These are phyloP conservation scores for Ophiosphaerella korrae DNA, from an alignment of 2,329 filamentous ascomycete species.

Conservation along the genomic window DNA sequence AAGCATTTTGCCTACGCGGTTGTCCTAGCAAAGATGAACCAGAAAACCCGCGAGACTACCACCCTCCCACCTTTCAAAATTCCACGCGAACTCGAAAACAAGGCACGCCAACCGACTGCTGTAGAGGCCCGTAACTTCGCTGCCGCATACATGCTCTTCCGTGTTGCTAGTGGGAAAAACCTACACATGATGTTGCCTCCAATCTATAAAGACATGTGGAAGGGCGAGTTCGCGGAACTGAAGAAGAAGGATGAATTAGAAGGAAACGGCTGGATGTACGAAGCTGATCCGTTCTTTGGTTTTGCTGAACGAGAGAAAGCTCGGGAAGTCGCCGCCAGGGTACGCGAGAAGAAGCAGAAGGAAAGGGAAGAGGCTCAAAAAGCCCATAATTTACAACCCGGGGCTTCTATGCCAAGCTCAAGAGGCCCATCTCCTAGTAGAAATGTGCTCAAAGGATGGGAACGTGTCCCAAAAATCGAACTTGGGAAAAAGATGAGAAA, in stretches of 20 bases:
- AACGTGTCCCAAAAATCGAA: constrained; percentile 84
- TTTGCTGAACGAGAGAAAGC: constrained; percentile 79
- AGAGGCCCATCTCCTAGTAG: constrained; percentile 41
- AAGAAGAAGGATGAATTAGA: constrained; percentile 81
- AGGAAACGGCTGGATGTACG: constrained; percentile 86
- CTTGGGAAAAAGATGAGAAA: constrained; percentile 82
- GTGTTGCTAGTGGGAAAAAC: constrained; percentile 94
- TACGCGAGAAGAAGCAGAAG: constrained; percentile 66
- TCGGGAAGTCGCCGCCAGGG: constrained; percentile 77
- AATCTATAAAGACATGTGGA: constrained; percentile 88
- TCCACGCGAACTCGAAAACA: constrained; percentile 74
- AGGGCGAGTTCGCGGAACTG: constrained; percentile 78
- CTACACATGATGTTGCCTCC: constrained; percentile 93
- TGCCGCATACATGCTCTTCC: constrained; percentile 87
- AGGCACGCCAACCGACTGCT: constrained; percentile 76
- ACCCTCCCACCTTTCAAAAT: constrained; percentile 82
- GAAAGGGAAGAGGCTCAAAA: constrained; percentile 65
- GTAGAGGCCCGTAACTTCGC: constrained; percentile 93
- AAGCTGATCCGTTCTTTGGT: constrained; percentile 89
- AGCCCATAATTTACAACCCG: constrained; percentile 58
- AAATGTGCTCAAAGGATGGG: constrained; percentile 74
- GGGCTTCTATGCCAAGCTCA: constrained; percentile 34
- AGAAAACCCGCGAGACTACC: constrained; percentile 79
- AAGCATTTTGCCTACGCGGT: constrained; percentile 77
- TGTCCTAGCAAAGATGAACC: constrained; percentile 72